These are phyloP conservation scores for Ascochyta rabiei DNA, from an alignment of 2,329 filamentous ascomycete species.

Conservation along the genomic window DNA sequence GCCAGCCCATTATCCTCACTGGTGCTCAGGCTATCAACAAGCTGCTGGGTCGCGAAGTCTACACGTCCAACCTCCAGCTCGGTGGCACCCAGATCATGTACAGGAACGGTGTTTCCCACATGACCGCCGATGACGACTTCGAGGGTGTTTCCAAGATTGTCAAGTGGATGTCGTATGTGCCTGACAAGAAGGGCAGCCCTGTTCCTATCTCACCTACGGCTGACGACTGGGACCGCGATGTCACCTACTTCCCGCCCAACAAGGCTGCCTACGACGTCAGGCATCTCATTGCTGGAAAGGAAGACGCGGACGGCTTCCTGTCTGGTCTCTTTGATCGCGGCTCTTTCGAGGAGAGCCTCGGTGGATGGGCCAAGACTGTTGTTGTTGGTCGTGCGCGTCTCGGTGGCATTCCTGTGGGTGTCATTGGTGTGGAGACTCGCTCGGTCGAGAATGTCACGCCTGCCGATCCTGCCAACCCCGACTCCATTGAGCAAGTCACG, in stretches of 20 bases:
- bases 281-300: constrained; percentile 88
- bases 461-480: constrained; percentile 95
- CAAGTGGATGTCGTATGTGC: constrained; percentile 96
- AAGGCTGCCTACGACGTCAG: constrained; percentile 91
- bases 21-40: constrained; percentile 98
- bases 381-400: constrained; percentile 96
- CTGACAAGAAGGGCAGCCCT: constrained; percentile 90
- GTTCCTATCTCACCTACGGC: constrained; percentile 87
- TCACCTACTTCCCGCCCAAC: constrained; percentile 78
- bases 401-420: constrained; percentile 96
- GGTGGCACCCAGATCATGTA: constrained; percentile 99
- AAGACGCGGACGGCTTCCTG: constrained; percentile 84
- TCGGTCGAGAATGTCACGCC: constrained; percentile 96
- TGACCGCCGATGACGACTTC: constrained; percentile 97
- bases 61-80: constrained; percentile 98
- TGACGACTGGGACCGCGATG: constrained; percentile 91
- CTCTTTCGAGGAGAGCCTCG: constrained; percentile 95
- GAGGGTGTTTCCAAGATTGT: constrained; percentile 98
- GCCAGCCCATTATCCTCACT: constrained; percentile 97
- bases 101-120: constrained; percentile 98
- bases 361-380: constrained; percentile 95
- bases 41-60: constrained; percentile 94
- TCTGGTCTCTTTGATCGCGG: constrained; percentile 94
- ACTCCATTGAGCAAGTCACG: constrained; percentile 93
- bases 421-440: constrained; percentile 95